phyloP scores from a whole-genome alignment of 306 rosid genomes.

The Quillaja saponaria region DNA sequence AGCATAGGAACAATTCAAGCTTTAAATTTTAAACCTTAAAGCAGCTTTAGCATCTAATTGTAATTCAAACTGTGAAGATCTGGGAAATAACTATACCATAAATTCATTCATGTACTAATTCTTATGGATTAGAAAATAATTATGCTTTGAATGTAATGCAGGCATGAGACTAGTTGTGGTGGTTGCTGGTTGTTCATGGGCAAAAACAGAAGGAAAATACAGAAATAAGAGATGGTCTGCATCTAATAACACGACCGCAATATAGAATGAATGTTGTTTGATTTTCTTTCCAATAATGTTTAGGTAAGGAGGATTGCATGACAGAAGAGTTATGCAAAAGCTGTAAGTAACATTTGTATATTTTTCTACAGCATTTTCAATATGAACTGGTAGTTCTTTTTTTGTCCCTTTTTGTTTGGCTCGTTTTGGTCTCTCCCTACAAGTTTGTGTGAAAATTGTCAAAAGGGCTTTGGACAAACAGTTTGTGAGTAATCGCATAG shows the following conservation, averaged over 20 bases:
- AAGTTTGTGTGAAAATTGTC: no score
- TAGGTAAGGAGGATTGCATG: constrained; percentile 19
- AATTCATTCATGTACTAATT: constrained; percentile 3
- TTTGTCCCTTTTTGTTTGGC: background rate
- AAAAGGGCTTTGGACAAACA: no score
- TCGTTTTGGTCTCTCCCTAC: no score
- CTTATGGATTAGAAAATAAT: background rate
- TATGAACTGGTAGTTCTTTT: background rate
- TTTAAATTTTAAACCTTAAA: background rate
- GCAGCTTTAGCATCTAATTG: background rate
- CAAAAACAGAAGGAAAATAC: constrained; percentile 27
- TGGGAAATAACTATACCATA: no score
- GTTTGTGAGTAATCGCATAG: no score
- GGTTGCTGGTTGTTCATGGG: constrained; percentile 45
- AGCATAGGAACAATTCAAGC: no score
- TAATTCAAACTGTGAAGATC: background rate
- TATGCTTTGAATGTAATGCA: constrained; percentile 30
- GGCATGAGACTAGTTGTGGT: constrained; percentile 43
- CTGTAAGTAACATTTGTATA: constrained; percentile 21
- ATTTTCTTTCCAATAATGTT: constrained; percentile 12
- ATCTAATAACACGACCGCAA: background rate
- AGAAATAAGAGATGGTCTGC: constrained; percentile 26
- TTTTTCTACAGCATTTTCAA: constrained; percentile 1
- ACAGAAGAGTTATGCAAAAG: background rate
- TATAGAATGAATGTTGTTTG: constrained; percentile 2